Evolutionary conservation across 2,329 filamentous ascomycete genomes (phyloP), one percentile per base, ranked within the genome.

Genomic region (Sporothrix phasma): DNA sequence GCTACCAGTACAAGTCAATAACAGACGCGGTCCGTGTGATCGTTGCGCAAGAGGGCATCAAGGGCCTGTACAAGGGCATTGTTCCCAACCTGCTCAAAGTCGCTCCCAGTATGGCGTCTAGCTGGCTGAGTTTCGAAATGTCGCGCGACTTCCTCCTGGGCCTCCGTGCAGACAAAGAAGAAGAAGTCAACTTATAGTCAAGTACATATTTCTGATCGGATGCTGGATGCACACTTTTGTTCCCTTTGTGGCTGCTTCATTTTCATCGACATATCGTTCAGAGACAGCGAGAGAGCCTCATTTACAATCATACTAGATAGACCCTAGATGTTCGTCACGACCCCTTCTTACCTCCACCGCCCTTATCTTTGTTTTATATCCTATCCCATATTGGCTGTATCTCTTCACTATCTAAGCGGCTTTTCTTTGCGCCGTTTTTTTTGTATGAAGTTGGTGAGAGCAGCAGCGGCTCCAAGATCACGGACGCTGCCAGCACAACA

Each of bases 71-170:
- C 81, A 99, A 97, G 76, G 94, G 94, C 64, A 93, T 99, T 69
- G 85, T 92, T 17, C 94, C 94, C 0, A 99, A 99, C 72, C 80
- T 99, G 24, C 83, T 99, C 66, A 99, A 99, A 76, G 94, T 99
- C 17, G 93, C 94, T 7, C 94, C 94, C 3, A 97, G 92, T 74
- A 99, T 99, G 93, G 94, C 94, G 17, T 95, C 92, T 70, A 97
- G 90, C 76, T 99, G 94, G 93, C 84, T 97, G 66, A 97, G 92
- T 75, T 99, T 96, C 73, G 94, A 99, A 77, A 79, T 97, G 73
- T 93, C 90, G 8, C 84, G 94, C 68, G 94, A 99, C 76, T 88
- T 95, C 72, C 78, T 97, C 46, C 79, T 95, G 64, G 79, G 78
- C 22, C 73, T 92, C 34, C 82, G 81, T 65, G 76, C 79, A 1